Evolutionary conservation across 805 yeast species (phyloP).

Genomic region (Candida dendrica): DNA sequence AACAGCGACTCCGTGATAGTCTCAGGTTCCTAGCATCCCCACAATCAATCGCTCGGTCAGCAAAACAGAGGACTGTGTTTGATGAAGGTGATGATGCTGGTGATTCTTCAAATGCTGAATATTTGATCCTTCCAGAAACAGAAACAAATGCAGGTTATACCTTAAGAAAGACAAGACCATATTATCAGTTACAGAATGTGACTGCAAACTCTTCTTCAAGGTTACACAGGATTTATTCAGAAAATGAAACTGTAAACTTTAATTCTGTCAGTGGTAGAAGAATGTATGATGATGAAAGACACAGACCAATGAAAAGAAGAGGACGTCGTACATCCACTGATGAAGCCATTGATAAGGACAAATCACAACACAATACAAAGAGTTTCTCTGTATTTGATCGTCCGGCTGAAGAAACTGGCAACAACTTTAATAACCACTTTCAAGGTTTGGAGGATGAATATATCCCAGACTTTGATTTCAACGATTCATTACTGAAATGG

Average conservation of each 20-base stretch:
- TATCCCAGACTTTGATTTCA: constrained; percentile 63
- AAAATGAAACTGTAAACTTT: constrained; percentile 55
- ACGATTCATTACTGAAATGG: constrained; percentile 43
- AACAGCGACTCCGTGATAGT: not conserved
- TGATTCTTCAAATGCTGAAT: not conserved
- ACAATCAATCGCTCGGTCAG: not conserved
- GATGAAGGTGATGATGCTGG: constrained; percentile 2
- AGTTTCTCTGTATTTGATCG: constrained; percentile 3
- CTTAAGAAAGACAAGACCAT: constrained; percentile 14
- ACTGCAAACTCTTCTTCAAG: constrained; percentile 16
- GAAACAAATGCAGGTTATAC: not conserved
- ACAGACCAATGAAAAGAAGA: constrained; percentile 29
- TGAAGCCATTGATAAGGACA: not conserved
- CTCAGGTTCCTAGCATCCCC: not conserved
- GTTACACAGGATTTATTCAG: constrained; percentile 54
- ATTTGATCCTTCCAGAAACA: not conserved
- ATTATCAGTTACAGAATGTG: constrained; percentile 16
- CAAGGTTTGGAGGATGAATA: constrained; percentile 68
- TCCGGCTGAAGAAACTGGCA: not conserved
- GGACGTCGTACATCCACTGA: constrained; percentile 8
- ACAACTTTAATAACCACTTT: not conserved
- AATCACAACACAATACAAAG: not conserved
- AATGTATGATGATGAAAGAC: constrained; percentile 43
- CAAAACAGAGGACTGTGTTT: not conserved
- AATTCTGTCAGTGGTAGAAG: constrained; percentile 47